Evolutionary conservation across 345 rosid genomes (phyloP).

Genomic region (Eucalyptus sp.): DNA sequence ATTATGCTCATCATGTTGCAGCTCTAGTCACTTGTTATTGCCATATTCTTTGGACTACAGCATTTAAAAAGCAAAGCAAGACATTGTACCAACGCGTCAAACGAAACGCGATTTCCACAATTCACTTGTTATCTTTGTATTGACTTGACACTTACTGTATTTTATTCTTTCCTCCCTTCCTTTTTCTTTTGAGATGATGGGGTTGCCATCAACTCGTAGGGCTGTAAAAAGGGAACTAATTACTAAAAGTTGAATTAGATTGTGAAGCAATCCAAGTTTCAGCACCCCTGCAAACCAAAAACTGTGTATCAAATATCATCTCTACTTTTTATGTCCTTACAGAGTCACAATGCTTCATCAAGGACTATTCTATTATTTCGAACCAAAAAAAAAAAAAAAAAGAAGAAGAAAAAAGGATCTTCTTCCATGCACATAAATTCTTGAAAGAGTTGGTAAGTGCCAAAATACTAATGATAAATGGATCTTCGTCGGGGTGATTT

Average conservation of each 20-base stretch:
- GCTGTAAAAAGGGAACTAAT: neutral
- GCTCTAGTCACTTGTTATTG: neutral
- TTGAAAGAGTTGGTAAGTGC: too few species aligned
- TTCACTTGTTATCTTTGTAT: neutral
- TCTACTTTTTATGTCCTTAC: too few species aligned
- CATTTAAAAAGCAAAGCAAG: neutral
- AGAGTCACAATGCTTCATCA: too few species aligned
- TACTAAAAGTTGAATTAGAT: neutral
- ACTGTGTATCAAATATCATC: too few species aligned
- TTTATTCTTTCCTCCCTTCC: neutral
- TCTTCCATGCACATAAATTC: fast-evolving
- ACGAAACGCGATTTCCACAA: neutral
- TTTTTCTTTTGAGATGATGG: neutral
- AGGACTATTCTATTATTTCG: too few species aligned
- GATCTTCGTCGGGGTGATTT: too few species aligned
- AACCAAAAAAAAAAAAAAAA: fast-evolving
- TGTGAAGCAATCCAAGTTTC: neutral
- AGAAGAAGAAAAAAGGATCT: neutral
- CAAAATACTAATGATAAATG: too few species aligned
- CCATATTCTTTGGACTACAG: too few species aligned
- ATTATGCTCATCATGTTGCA: neutral
- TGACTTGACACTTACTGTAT: neutral
- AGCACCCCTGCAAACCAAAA: neutral
- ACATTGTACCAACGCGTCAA: neutral
- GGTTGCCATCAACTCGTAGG: neutral